Conservation (phyloP, 2,329 filamentous ascomycete species). For the Claviceps spartinae region DNA sequence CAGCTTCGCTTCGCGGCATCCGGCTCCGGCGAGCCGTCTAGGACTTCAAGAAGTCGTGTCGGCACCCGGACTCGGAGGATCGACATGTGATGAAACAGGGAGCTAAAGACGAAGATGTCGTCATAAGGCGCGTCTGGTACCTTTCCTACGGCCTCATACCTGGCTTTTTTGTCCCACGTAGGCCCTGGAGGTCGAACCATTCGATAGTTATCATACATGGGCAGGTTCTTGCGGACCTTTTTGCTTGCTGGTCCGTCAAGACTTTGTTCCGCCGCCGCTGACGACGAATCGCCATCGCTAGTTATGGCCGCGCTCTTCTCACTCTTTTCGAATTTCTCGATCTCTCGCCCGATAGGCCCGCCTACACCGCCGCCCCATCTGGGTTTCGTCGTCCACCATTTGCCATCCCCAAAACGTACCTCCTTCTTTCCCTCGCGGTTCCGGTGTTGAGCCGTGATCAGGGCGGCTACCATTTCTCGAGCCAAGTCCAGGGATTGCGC, state of each 20-base stretch:
- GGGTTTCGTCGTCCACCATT: constrained; percentile 48
- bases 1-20: constrained; percentile 28
- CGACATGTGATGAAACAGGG: constrained; percentile 47
- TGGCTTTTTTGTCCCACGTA: constrained; percentile 47
- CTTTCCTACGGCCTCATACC: constrained; percentile 44
- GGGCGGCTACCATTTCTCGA: constrained; percentile 44
- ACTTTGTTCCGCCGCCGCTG: constrained; percentile 12
- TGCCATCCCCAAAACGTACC: constrained; percentile 39
- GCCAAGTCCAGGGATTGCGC: constrained; percentile 51
- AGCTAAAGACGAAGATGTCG: constrained; percentile 48
- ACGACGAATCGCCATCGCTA: constrained; percentile 31
- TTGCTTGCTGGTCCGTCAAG: constrained; percentile 21
- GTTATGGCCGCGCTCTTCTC: constrained; percentile 25
- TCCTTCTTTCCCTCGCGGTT: constrained; percentile 43
- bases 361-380: constrained; percentile 52
- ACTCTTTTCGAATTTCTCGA: constrained; percentile 20
- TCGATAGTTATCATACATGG: constrained; percentile 50
- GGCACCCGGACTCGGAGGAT: constrained; percentile 47
- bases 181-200: constrained; percentile 44
- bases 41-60: constrained; percentile 33
- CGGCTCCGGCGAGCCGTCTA: constrained; percentile 32
- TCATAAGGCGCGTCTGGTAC: constrained; percentile 34
- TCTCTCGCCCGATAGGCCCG: constrained; percentile 48
- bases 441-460: constrained; percentile 51
- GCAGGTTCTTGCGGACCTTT: constrained; percentile 40